These are phyloP conservation scores for Cicer yamashitae DNA, from an alignment of 306 rosid species.

Conservation along the genomic window DNA sequence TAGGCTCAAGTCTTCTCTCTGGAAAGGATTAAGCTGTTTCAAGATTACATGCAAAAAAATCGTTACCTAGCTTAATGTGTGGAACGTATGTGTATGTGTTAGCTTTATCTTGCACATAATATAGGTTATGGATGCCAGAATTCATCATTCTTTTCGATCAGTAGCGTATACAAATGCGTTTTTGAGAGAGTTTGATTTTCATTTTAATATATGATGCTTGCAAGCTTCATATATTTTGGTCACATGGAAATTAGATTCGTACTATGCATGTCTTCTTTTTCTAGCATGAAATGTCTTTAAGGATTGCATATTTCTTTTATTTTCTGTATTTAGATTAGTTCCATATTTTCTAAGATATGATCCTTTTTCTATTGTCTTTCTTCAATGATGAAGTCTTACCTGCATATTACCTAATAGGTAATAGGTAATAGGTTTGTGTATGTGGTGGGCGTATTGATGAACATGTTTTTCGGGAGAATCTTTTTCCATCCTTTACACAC, in stretches of 20 bases:
- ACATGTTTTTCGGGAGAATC: too few species aligned
- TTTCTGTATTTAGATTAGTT: not conserved
- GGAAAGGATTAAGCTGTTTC: constrained; percentile 51
- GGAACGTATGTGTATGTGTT: not conserved
- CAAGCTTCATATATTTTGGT: not conserved
- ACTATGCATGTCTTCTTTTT: not conserved
- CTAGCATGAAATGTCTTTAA: not conserved
- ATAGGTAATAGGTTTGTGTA: too few species aligned
- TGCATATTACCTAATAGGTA: too few species aligned
- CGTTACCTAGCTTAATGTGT: constrained; percentile 4
- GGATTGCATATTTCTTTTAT: not conserved
- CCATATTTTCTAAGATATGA: not conserved
- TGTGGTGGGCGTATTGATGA: too few species aligned
- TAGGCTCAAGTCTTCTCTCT: constrained; percentile 52
- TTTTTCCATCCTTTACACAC: too few species aligned
- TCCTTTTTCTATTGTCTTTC: not conserved
- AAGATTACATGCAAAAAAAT: constrained; percentile 52
- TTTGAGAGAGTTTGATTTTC: constrained; percentile 5
- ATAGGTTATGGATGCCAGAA: constrained; percentile 3
- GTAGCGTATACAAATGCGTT: not conserved
- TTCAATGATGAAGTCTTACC: not conserved
- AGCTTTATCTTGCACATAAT: constrained; percentile 1
- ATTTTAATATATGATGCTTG: not conserved
- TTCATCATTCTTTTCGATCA: not conserved
- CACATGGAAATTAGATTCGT: not conserved